Conservation (phyloP, 805 yeast species). For the Komagataella kurtzmanii region DNA sequence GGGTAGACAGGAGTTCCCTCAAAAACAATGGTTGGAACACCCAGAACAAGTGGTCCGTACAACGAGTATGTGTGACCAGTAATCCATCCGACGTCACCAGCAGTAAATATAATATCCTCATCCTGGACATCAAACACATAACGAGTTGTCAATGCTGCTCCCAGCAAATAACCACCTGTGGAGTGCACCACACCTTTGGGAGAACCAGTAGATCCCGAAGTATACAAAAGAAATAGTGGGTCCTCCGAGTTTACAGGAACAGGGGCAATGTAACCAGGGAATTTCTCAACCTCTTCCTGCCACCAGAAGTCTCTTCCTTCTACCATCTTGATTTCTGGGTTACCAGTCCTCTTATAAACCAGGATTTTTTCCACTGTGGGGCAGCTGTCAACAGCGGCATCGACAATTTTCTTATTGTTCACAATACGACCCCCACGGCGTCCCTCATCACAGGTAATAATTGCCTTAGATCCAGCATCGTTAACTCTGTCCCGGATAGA, state of each 20-base stretch:
- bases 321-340: slow-evolving; percentile 54
- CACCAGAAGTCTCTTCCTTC: slow-evolving; percentile 87
- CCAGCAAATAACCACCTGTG: slow-evolving; percentile 89
- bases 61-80: slow-evolving; percentile 96
- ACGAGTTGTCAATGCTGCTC: slow-evolving; percentile 84
- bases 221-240: slow-evolving; percentile 88
- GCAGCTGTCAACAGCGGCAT: slow-evolving; percentile 74
- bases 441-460: slow-evolving; percentile 92
- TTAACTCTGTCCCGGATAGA: slow-evolving; percentile 82
- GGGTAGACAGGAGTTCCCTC: slow-evolving; percentile 99
- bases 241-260: slow-evolving; percentile 83
- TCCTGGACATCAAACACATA: slow-evolving; percentile 89
- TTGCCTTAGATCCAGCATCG: slow-evolving; percentile 76
- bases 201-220: slow-evolving; percentile 96
- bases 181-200: slow-evolving; percentile 97
- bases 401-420: slow-evolving; percentile 87
- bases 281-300: slow-evolving; percentile 79
- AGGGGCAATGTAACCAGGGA: slow-evolving; percentile 78
- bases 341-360: slow-evolving; percentile 83
- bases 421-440: slow-evolving; percentile 92
- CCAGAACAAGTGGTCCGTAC: slow-evolving; percentile 83
- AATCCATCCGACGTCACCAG: slow-evolving; percentile 99
- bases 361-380: slow-evolving; percentile 71
- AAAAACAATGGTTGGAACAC: slow-evolving; percentile 86
- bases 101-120: slow-evolving; percentile 83